Conservation (phyloP, 1,284 basidiomycete species). For the Sphagnurus paluster region DNA sequence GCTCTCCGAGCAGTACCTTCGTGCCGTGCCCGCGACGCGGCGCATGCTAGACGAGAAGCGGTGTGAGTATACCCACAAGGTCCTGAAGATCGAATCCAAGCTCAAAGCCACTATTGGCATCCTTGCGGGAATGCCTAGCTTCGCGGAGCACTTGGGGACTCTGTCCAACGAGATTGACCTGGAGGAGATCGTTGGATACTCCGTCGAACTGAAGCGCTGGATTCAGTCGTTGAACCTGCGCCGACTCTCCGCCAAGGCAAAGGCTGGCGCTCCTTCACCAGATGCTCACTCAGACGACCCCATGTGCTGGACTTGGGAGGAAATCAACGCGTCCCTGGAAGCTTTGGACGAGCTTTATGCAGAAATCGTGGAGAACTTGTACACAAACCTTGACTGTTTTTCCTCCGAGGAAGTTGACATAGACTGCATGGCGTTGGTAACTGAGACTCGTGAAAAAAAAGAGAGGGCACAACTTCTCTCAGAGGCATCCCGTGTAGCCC, state of each 20-base stretch:
- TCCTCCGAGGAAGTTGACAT: no score
- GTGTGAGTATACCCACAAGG: not conserved
- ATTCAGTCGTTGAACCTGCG: not conserved
- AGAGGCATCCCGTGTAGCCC: not conserved
- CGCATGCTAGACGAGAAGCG: slow-evolving; percentile 7
- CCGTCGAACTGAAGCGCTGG: slow-evolving; percentile 9
- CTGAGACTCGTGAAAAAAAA: no score
- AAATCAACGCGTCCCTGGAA: slow-evolving; percentile 7
- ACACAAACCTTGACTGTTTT: slow-evolving; percentile 3
- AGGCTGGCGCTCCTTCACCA: not conserved
- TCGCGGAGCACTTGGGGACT: not conserved
- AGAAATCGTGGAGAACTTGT: not conserved
- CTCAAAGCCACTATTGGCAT: not conserved
- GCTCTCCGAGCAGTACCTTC: slow-evolving; percentile 6
- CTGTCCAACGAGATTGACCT: slow-evolving; percentile 1
- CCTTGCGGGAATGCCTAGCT: slow-evolving; percentile 1
- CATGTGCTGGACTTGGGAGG: slow-evolving; percentile 8
- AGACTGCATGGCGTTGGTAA: no score
- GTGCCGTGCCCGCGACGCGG: slow-evolving; percentile 3
- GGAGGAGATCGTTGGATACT: not conserved
- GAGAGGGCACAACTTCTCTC: no score
- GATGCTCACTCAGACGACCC: not conserved
- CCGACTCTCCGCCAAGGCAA: not conserved
- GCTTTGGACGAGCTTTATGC: slow-evolving; percentile 2
- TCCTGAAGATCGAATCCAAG: not conserved